phyloP scores from a whole-genome alignment of 202 grass and related monocot species.

The Panicum hallii region DNA sequence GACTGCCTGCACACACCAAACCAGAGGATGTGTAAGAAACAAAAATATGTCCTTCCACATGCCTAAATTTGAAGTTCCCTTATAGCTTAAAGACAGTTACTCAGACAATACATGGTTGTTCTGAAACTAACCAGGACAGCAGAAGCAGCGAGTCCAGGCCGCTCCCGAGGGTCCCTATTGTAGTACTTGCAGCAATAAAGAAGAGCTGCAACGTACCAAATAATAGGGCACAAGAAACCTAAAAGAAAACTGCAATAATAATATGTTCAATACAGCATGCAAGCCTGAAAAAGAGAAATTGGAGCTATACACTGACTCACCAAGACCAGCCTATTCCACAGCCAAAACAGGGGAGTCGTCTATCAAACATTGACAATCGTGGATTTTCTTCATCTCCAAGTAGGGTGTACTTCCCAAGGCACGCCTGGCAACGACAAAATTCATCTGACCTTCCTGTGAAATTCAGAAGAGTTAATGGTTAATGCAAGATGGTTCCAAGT shows the following conservation, averaged over 20 bases:
- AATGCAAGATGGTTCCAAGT: conserved; percentile 24
- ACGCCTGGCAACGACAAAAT: conserved; percentile 64
- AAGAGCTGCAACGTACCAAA: conserved; percentile 83
- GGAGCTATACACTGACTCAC: conserved; percentile 59
- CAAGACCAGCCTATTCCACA: conserved; percentile 96
- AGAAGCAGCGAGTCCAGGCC: conserved; percentile 84
- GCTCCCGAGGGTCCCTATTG: conserved; percentile 86
- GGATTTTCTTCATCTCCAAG: conserved; percentile 90
- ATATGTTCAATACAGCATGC: conserved; percentile 26
- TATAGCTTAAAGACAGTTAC: background rate
- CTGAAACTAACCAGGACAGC: conserved; percentile 69
- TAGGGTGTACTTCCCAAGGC: conserved; percentile 69
- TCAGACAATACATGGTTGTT: background rate
- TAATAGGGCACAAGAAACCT: conserved; percentile 89
- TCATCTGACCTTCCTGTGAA: conserved; percentile 54
- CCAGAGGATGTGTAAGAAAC: conserved; percentile 24
- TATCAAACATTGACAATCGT: conserved; percentile 77
- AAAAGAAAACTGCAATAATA: conserved; percentile 79
- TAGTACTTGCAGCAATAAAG: conserved; percentile 94
- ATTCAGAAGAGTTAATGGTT: conserved; percentile 22
- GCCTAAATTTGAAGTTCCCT: background rate
- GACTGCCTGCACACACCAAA: conserved; percentile 51
- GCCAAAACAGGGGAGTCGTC: conserved; percentile 79
- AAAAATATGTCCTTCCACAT: background rate
- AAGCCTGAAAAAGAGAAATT: background rate